A percentile compares a stretch with the other conserved stretches of the same genome.
Evolutionary conservation across 768 basidiomycete genomes (phyloP).

Genomic region (Strobilomyces echinocephalus): DNA sequence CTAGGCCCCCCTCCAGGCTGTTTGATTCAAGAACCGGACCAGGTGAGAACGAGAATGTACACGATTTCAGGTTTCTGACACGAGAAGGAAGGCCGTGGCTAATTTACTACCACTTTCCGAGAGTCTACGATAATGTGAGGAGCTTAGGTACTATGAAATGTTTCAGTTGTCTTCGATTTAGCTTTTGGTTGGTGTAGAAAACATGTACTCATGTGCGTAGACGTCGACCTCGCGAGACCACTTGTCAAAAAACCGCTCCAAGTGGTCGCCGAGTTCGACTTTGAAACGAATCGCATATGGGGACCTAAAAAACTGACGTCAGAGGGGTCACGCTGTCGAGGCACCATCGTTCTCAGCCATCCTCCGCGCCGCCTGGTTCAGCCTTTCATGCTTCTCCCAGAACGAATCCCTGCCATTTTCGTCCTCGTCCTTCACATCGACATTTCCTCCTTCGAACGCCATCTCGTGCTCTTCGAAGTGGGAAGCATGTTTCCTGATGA

Average conservation of each 20-base stretch:
- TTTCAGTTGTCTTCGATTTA: not conserved
- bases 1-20: too few species aligned
- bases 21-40: too few species aligned
- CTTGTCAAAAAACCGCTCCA: not conserved
- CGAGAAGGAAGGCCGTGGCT: too few species aligned
- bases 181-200: not conserved
- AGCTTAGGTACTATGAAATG: too few species aligned
- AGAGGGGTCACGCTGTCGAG: not conserved
- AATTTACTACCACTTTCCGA: too few species aligned
- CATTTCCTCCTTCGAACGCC: slow-evolving; percentile 63
- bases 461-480: slow-evolving; percentile 82
- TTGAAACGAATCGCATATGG: not conserved
- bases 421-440: slow-evolving; percentile 36
- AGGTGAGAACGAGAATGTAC: too few species aligned
- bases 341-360: not conserved
- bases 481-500: slow-evolving; percentile 60
- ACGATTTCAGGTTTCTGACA: too few species aligned
- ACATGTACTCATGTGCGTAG: not conserved
- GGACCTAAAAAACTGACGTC: not conserved
- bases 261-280: not conserved
- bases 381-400: slow-evolving; percentile 5
- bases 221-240: not conserved
- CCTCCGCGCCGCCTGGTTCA: not conserved
- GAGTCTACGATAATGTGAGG: too few species aligned
- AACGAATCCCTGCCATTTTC: slow-evolving; percentile 8